These are phyloP conservation scores for Buxus sempervirens DNA, from an alignment of 164 flowering plant genomes.

Conservation along the genomic window DNA sequence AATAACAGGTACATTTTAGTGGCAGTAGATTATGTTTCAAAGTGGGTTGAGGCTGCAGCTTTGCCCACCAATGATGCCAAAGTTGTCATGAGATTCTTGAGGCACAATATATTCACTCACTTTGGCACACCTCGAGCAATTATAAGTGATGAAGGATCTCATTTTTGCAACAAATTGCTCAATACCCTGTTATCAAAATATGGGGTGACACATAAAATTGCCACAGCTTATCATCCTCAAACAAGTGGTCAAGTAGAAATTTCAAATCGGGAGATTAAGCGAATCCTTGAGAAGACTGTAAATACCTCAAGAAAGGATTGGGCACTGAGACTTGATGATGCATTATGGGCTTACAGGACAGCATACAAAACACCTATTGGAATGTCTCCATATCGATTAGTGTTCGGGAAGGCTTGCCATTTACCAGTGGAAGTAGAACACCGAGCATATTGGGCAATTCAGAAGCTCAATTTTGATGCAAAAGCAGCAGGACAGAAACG, in stretches of 20 bases:
- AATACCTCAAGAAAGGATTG: neutral
- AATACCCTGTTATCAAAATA: neutral
- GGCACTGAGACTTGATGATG: constrained; percentile 4
- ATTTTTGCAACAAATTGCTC: constrained; percentile 1
- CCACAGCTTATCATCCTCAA: neutral
- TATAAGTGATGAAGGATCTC: constrained; percentile 2
- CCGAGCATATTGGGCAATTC: neutral
- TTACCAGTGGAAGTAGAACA: neutral
- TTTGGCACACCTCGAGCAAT: neutral
- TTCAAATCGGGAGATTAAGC: neutral
- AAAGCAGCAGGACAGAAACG: neutral
- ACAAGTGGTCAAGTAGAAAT: constrained; percentile 7
- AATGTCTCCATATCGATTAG: neutral
- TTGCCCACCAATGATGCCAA: neutral
- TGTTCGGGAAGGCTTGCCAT: neutral
- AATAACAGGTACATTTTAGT: neutral
- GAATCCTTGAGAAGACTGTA: neutral
- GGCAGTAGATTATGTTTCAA: neutral
- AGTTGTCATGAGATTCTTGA: neutral
- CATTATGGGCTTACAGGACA: constrained; percentile 2
- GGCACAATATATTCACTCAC: neutral
- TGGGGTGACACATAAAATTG: neutral
- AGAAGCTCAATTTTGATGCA: neutral
- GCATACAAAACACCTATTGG: neutral
- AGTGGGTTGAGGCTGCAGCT: neutral